phyloP scores from a whole-genome alignment of 1,284 basidiomycete genomes.

The Pseudozyma thailandica region DNA sequence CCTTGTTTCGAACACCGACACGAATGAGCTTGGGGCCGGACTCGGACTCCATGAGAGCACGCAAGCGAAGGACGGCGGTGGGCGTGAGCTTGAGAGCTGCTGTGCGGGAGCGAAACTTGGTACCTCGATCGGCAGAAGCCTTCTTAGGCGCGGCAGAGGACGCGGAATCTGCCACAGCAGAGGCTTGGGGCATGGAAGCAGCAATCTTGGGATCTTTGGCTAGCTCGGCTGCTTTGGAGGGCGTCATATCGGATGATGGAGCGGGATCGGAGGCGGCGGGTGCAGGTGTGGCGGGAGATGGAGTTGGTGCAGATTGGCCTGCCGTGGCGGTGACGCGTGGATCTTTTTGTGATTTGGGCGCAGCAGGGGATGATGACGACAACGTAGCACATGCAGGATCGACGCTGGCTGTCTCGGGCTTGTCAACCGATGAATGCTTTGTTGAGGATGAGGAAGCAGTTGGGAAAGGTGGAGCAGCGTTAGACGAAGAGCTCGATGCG shows the following conservation, averaged over 20 bases:
- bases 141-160: slow-evolving; percentile 28
- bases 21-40: slow-evolving; percentile 87
- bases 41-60: slow-evolving; percentile 77
- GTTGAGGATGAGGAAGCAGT: slow-evolving; percentile 1
- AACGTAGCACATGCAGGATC: slow-evolving; percentile 53
- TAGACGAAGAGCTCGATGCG: slow-evolving; percentile 3
- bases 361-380: slow-evolving; percentile 52
- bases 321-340: slow-evolving; percentile 24
- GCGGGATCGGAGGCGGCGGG: slow-evolving; percentile 35
- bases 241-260: slow-evolving; percentile 19
- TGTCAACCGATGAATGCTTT: background rate
- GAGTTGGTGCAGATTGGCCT: slow-evolving; percentile 18
- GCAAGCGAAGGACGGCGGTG: slow-evolving; percentile 74
- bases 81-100: slow-evolving; percentile 71
- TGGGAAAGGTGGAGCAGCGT: slow-evolving; percentile 7
- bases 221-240: slow-evolving; percentile 36
- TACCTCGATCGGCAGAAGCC: slow-evolving; percentile 38
- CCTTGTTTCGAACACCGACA: slow-evolving; percentile 95
- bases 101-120: slow-evolving; percentile 53
- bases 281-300: slow-evolving; percentile 33
- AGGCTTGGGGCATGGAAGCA: slow-evolving; percentile 45
- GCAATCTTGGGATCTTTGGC: slow-evolving; percentile 40
- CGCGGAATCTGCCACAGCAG: slow-evolving; percentile 11
- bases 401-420: slow-evolving; percentile 24
- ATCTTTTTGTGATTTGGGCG: slow-evolving; percentile 49